Evolutionary conservation across 768 basidiomycete species (phyloP).

Genomic region (Lentinula edodes): DNA sequence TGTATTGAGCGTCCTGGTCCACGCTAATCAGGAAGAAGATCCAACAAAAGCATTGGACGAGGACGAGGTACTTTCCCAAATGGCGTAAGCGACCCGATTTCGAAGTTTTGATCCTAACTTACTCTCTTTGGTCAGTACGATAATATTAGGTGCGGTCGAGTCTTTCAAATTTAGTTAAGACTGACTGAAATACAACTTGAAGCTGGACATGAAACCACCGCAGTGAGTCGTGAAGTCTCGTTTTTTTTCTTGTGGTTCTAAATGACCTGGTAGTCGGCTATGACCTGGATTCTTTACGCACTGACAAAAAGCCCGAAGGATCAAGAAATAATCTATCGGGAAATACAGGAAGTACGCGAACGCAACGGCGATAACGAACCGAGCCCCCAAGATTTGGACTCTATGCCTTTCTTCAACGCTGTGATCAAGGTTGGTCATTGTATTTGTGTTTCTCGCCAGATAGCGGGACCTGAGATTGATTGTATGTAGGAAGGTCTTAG

Average conservation of each 20-base stretch:
- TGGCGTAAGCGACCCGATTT: conserved; percentile 19
- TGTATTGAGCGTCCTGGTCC: conserved; percentile 22
- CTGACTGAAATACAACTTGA: not conserved
- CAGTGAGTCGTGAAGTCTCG: conserved; percentile 17
- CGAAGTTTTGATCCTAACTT: not conserved
- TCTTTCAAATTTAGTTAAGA: not conserved
- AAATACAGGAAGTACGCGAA: conserved; percentile 32
- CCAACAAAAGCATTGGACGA: conserved; percentile 35
- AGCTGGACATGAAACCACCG: conserved; percentile 46
- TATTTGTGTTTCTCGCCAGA: not conserved
- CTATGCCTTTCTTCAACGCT: conserved; percentile 22
- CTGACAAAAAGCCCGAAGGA: conserved; percentile 52
- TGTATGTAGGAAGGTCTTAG: conserved; percentile 22
- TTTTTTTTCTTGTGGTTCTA: not conserved
- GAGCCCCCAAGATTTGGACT: conserved; percentile 23
- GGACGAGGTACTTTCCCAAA: conserved; percentile 45
- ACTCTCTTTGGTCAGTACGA: not conserved
- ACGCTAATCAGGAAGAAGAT: conserved; percentile 48
- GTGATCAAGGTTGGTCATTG: conserved; percentile 15
- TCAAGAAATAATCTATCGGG: conserved; percentile 56
- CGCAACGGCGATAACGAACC: conserved; percentile 9
- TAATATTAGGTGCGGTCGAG: not conserved
- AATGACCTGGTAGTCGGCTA: conserved; percentile 24
- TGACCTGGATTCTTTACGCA: conserved; percentile 59
- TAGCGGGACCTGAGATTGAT: not conserved